Evolutionary conservation across 1,139 yeast species (phyloP).

Genomic region (Petasospora rhodanensis): DNA sequence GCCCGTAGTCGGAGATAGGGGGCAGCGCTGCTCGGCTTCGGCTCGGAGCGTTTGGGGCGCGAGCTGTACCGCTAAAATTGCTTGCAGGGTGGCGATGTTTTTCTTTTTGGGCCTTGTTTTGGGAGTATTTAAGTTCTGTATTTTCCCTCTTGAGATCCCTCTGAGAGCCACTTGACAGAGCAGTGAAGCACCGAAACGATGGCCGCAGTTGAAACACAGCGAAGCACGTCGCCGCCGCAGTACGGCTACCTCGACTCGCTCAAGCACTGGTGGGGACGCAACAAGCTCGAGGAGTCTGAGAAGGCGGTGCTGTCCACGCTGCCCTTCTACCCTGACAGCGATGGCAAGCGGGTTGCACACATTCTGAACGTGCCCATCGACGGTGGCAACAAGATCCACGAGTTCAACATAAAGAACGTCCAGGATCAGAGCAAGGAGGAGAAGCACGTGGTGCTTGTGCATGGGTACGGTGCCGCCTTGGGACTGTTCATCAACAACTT

Average conservation of each 20-base stretch:
- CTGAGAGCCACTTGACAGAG: neutral
- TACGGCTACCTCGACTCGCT: conserved; percentile 37
- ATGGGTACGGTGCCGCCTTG: conserved; percentile 91
- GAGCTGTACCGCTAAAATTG: too few species aligned
- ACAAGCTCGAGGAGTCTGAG: conserved; percentile 38
- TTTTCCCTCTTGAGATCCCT: too few species aligned
- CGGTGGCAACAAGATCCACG: conserved; percentile 49
- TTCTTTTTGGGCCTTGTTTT: too few species aligned
- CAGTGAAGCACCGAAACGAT: neutral
- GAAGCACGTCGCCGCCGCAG: conserved; percentile 3
- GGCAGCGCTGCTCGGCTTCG: too few species aligned
- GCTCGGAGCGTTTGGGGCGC: too few species aligned
- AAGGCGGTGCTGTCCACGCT: conserved; percentile 41
- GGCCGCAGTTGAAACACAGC: conserved; percentile 2
- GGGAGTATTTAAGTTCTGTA: too few species aligned
- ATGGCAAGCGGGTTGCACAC: conserved; percentile 44
- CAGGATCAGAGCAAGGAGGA: conserved; percentile 13
- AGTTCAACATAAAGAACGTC: conserved; percentile 37
- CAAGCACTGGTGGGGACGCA: conserved; percentile 39
- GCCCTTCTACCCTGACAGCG: conserved; percentile 56
- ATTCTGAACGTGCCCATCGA: conserved; percentile 48
- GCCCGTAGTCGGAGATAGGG: too few species aligned
- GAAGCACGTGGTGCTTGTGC: conserved; percentile 58
- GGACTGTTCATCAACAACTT: conserved; percentile 85
- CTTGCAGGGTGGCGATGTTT: too few species aligned